Conservation (phyloP, 2,329 filamentous ascomycete species). For the Trichoderma atroviride region DNA sequence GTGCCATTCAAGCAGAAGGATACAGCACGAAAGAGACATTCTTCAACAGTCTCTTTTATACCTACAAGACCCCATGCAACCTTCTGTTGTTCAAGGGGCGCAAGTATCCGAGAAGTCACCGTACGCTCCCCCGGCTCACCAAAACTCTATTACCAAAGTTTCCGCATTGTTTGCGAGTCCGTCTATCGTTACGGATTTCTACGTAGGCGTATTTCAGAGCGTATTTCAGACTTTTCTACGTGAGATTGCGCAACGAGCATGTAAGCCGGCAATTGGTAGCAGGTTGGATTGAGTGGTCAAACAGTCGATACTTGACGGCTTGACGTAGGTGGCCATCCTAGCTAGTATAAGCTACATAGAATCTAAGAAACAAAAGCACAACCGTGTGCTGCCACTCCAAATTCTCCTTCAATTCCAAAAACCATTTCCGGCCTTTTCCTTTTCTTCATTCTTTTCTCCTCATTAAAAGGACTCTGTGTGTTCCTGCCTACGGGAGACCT, state of each 20-base stretch:
- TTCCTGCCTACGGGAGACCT: slow-evolving; percentile 30
- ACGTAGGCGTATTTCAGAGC: background rate
- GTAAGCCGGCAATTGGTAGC: background rate
- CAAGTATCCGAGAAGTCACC: slow-evolving; percentile 38
- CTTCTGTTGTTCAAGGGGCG: background rate
- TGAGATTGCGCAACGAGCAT: background rate
- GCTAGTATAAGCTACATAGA: background rate
- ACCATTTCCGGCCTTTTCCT: background rate
- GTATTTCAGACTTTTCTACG: background rate
- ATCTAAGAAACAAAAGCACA: background rate
- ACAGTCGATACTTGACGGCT: background rate
- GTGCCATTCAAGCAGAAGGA: background rate
- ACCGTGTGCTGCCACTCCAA: background rate
- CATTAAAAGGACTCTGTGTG: background rate
- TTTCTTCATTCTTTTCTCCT: no score
- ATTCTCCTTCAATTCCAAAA: background rate
- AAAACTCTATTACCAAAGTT: background rate
- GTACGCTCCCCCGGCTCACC: background rate
- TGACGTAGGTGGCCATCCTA: background rate
- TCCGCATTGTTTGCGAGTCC: background rate
- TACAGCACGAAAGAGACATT: background rate
- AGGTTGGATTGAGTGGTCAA: background rate
- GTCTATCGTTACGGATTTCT: background rate
- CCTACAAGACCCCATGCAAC: background rate
- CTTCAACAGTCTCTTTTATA: background rate